Evolutionary conservation across 2,329 filamentous ascomycete genomes (phyloP), one percentile per base, ranked within the genome.

Genomic region (Ceratocystis harringtonii): DNA sequence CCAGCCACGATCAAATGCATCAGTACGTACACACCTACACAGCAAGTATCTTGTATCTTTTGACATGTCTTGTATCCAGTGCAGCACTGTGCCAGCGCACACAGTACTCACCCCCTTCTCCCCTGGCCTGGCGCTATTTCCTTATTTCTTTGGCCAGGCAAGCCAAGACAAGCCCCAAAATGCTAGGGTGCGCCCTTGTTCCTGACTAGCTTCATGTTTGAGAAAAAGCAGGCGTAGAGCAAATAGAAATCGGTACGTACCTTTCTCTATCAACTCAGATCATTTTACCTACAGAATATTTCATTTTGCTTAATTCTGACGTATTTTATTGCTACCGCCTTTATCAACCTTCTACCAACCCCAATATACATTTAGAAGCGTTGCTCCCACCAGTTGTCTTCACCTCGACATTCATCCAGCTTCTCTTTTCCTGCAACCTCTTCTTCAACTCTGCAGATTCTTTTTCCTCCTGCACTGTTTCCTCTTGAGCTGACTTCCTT

Each of bases 401-500:
- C 19, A 8, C 19, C 50, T 55, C 7, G 19, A 25, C 22, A 25
- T 30, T 28, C 50, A 19, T 22, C 22, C 17, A 25, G 2, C 25
- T 55, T 19, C n/a, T 25, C 10, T 55, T 28, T 28, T 55, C 50
- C 8, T 55, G n/a, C 50, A 55, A 48, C 44, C 44, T n/a, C n/a
- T 28, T 55, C 22, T 25, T 25, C 19, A 55, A 28, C 17, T 25
- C 19, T 55, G 50, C 50, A 55, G 19, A n/a, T 41, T 62, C 25
- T 43, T 8, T 44, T 41, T 25, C 15, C 17, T 25, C 17, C 28
- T 50, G 30, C 28, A 32, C 25, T 32, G 5, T 7, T 8, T 30
- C 25, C 32, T 63, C 30, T 30, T 43, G 44, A 22, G n/a, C 58
- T 61, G 55, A 62, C 64, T 65, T 44, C 32, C 17, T 61, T 7